phyloP scores from a whole-genome alignment of 2,329 filamentous ascomycete genomes.

The Penicillium digitatum region DNA sequence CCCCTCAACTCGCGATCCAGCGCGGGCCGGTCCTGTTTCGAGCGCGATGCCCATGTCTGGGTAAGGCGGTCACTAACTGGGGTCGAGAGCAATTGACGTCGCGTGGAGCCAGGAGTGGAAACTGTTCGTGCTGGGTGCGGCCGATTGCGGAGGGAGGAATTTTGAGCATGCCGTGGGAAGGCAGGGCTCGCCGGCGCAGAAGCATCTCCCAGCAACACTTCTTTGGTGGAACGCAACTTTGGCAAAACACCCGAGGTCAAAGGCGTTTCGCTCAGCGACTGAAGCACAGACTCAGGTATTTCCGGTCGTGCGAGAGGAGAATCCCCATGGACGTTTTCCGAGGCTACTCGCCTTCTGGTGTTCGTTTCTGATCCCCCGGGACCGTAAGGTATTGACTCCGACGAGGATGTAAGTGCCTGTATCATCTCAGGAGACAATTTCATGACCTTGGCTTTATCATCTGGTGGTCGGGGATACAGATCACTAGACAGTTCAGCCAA shows the following conservation, averaged over 20 bases:
- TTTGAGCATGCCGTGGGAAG: conserved; percentile 16
- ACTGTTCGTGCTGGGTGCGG: conserved; percentile 32
- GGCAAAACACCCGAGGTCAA: conserved; percentile 15
- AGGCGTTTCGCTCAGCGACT: conserved; percentile 30
- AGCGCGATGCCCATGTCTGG: conserved; percentile 33
- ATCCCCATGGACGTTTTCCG: conserved; percentile 17
- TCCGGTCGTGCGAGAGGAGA: conserved; percentile 7
- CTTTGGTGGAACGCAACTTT: conserved; percentile 25
- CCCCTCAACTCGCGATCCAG: conserved; percentile 34
- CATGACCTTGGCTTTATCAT: conserved; percentile 41
- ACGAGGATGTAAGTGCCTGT: conserved; percentile 52
- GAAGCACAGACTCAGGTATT: conserved; percentile 12
- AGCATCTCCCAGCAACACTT: conserved; percentile 26
- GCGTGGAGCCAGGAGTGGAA: conserved; percentile 36
- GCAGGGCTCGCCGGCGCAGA: conserved; percentile 22
- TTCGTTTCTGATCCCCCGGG: conserved; percentile 30
- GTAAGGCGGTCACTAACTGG: conserved; percentile 31
- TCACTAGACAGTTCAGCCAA: conserved; percentile 26
- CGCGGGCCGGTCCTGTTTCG: conserved; percentile 31
- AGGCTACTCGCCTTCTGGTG: conserved; percentile 21
- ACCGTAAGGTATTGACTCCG: conserved; percentile 52
- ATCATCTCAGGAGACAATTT: conserved; percentile 55
- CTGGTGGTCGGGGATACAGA: conserved; percentile 18
- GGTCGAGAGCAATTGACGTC: conserved; percentile 30
- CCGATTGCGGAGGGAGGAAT: conserved; percentile 27